These are phyloP conservation scores for Torulaspora quercuum DNA, from an alignment of 805 yeast species.

Conservation along the genomic window DNA sequence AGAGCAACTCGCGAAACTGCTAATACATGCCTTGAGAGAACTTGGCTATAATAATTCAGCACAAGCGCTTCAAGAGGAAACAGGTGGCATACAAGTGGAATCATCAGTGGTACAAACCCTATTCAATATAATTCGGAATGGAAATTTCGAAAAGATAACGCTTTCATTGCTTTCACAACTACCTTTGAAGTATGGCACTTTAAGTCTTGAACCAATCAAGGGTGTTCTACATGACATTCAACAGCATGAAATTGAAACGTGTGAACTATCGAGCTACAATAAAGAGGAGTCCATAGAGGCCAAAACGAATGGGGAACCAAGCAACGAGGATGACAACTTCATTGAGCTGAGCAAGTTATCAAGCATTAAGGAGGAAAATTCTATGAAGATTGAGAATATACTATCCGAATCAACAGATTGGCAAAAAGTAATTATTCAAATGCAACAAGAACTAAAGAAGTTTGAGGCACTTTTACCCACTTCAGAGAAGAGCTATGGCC, in stretches of 20 bases:
- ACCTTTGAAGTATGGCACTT: constrained; percentile 27
- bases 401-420: constrained; percentile 17
- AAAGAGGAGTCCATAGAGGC: no score
- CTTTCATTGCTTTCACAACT: constrained; percentile 33
- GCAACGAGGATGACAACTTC: no score
- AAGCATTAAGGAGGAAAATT: constrained; percentile 10
- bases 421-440: constrained; percentile 16
- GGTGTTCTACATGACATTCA: constrained; percentile 2
- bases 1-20: constrained; percentile 44
- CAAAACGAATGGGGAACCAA: no score
- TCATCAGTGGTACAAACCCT: constrained; percentile 42
- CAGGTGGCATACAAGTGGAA: constrained; percentile 41
- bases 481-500: constrained; percentile 11
- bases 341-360: no score
- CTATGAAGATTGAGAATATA: constrained; percentile 20
- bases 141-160: constrained; percentile 39
- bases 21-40: constrained; percentile 50
- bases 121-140: constrained; percentile 39
- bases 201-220: constrained; percentile 12
- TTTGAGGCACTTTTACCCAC: constrained; percentile 15
- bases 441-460: constrained; percentile 17
- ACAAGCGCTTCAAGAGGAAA: constrained; percentile 40
- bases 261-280: no score
- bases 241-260: no score
- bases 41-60: constrained; percentile 46